Conservation (phyloP, 1,284 basidiomycete species). For the Apiotrichum akiyoshidainum region DNA sequence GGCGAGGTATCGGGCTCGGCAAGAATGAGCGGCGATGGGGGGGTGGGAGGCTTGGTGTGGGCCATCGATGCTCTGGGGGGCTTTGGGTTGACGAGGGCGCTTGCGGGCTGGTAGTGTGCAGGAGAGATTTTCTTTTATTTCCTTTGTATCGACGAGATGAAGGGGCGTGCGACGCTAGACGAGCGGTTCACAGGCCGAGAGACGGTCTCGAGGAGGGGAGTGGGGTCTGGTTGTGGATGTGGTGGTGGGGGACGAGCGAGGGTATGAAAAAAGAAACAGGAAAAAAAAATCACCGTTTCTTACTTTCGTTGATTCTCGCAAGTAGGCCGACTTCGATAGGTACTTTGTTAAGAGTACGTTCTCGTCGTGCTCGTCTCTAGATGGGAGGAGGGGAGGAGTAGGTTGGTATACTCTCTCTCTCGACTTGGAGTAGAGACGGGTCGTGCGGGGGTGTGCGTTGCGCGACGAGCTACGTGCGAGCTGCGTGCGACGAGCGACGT, state of each 20-base stretch:
- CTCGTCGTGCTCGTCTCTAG: background rate
- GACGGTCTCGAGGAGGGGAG: too few relatives aligned
- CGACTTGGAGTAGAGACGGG: background rate
- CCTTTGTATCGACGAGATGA: background rate
- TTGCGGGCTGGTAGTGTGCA: slow-evolving; percentile 1
- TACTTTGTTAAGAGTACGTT: background rate
- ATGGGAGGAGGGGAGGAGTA: background rate
- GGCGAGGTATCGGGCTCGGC: slow-evolving; percentile 34
- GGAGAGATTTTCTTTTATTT: too few relatives aligned
- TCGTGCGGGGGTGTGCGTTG: background rate
- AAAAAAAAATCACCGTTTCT: background rate
- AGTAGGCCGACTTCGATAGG: background rate
- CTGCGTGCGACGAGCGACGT: slow-evolving; percentile 8
- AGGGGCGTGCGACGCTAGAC: background rate
- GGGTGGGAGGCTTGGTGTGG: slow-evolving; percentile 15
- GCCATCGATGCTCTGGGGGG: slow-evolving; percentile 15
- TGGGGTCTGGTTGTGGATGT: too few relatives aligned
- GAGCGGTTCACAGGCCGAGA: background rate
- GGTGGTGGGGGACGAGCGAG: background rate
- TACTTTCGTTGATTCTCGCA: background rate
- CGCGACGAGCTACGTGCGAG: slow-evolving; percentile 5
- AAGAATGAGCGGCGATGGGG: slow-evolving; percentile 22
- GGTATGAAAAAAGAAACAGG: background rate
- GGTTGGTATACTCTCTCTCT: background rate
- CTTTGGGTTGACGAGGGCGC: background rate